Base-by-base conservation (phyloP, 495 filamentous ascomycete species). In the Endocarpon pusillum region DNA sequence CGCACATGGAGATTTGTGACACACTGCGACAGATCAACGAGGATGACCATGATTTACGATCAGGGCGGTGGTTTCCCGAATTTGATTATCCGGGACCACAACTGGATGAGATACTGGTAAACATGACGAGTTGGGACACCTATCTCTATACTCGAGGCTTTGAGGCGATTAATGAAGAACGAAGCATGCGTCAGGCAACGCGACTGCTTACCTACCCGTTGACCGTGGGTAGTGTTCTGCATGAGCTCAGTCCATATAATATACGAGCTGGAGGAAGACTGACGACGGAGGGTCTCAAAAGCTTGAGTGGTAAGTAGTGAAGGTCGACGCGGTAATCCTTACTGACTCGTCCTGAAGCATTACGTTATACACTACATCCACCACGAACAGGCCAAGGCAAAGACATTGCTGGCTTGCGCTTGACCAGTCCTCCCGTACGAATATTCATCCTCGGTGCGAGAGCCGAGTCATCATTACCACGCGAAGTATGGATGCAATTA, bases 61-160 rank as follows among this genome's bases (percentile, higher is more conserved):
- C 79, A 19, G 87, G 87, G 12, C 72, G 89, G 9, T 79, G 80
- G 55, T 96, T 96, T 55, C 79, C 78, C 18, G 91, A 99, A 52
- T 94, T 94, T 53, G 67, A 82, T 33, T 94, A 92, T 49, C 82
- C 89, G 0, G 79, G 71, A 3, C 66, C 71, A 19, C 87, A 94
- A 57, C 75, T 91, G 53, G 86, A 94, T 37, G 86, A 93, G 48
- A 79, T 79, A 33, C 60, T 87, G 42, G 69, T 92, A 34, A 99
- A 99, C 60, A 86, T 96, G 78, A 93, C 80, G 21, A 96, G 89
- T 53, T 99, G 89, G 89, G 89, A 99, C 48, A 94, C 89, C 0
- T 81, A 83, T 39, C 56, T 96, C 31, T 99, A 93, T 48, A 81
- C 84, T 2, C 66, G 91, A 28, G 73, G 86, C 37, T 94, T 84